Evolutionary conservation across 352 stramenopile genomes (phyloP).

Genomic region (Phytophthora chlamydospora): DNA sequence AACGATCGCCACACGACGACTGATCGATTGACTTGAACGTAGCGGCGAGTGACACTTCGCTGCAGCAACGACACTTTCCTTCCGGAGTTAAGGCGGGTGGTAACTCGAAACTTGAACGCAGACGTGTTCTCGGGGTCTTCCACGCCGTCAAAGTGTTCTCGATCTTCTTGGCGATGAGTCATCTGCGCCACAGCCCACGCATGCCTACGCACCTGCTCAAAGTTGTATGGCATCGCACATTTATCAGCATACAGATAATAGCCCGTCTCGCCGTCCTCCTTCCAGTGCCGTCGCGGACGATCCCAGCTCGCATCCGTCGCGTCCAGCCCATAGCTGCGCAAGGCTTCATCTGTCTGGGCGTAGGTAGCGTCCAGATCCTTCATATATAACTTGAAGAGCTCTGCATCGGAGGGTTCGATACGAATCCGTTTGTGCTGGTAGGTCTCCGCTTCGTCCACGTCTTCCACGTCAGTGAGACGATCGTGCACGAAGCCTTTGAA

Average conservation of each 20-base stretch:
- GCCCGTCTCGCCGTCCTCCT: constrained; percentile 12
- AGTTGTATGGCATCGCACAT: constrained; percentile 10
- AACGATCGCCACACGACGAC: constrained; percentile 22
- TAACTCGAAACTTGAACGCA: constrained; percentile 26
- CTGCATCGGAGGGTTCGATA: constrained; percentile 20
- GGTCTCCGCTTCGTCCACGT: background rate
- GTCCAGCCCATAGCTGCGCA: constrained; percentile 14
- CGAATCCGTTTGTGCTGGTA: constrained; percentile 26
- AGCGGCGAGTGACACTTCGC: constrained; percentile 12
- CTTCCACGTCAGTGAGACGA: background rate
- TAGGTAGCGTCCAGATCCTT: constrained; percentile 7
- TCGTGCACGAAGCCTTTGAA: constrained; percentile 10
- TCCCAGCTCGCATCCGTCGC: constrained; percentile 10
- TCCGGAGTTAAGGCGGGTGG: constrained; percentile 11
- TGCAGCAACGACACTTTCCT: constrained; percentile 19
- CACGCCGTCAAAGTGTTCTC: constrained; percentile 14
- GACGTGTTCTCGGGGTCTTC: constrained; percentile 10
- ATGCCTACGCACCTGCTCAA: constrained; percentile 3
- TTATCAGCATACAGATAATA: constrained; percentile 22
- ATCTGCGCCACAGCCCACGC: constrained; percentile 18
- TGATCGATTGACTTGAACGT: constrained; percentile 5
- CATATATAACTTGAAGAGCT: constrained; percentile 16
- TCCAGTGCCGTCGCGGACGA: constrained; percentile 13
- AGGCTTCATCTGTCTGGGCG: constrained; percentile 19
- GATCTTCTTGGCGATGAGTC: constrained; percentile 23